Base-by-base conservation (phyloP, 495 filamentous ascomycete genomes). In the Aspergillus funiculosus region DNA sequence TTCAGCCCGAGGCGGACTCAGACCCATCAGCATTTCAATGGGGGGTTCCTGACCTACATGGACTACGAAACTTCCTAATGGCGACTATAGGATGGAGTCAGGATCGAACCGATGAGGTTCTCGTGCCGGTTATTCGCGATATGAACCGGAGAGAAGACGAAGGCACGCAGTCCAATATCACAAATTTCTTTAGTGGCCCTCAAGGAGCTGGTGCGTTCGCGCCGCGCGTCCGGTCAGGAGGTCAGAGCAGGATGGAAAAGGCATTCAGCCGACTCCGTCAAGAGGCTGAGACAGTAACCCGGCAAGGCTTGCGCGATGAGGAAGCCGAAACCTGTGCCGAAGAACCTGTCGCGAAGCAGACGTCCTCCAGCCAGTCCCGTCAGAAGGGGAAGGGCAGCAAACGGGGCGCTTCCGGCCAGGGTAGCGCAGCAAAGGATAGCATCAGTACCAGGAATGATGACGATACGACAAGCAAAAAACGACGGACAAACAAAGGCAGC, bases 121-220 rank as follows among this genome's bases (percentile, higher is more conserved):
- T 98, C 2, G 86, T 97, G 7, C 92, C 92, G 0, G 94, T 98
- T 0, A 88, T 98, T 25, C 73, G 80, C 36, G 94, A 97, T 59
- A 94, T 97, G 87, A 96, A 96, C 62, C 75, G 77, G 1, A 71
- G 91, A 25, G 82, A 84, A 48, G 73, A 75, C 9, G 92, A 97
- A 62, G 92, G 94, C 1, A 95, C 90, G 14, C 92, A 98, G 72
- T 81, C 79, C 22, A 98, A 97, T 60, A 94, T 98, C 52, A 98
- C 92, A n/a, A 74, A 80, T 18, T 98, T 80, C 59, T 92, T 97
- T 62, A 69, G 73, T 15, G 80, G 82, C 1, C 66, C 64, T 3
- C 78, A 79, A 0, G 83, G 83, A 0, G 72, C 71, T 27, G 82
- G 85, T 37, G 81, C 80, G 1, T 94, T 92, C 73, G 89, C 89